These are phyloP conservation scores for Amanita rimosa DNA, from an alignment of 768 basidiomycete genomes.

Conservation along the genomic window DNA sequence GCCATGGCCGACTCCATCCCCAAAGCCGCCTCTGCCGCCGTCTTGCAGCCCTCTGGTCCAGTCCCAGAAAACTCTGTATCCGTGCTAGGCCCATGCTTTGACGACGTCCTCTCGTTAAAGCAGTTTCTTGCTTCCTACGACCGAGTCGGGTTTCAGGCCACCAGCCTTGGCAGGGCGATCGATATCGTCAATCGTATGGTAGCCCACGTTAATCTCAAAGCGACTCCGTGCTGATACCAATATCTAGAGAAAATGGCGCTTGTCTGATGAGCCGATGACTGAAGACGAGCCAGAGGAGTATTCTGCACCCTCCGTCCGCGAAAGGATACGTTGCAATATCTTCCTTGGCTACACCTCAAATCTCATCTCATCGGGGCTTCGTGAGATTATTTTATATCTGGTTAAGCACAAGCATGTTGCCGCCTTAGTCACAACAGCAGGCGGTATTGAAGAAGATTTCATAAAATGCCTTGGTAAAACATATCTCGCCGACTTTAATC, in stretches of 20 bases:
- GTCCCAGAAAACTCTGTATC: constrained; percentile 52
- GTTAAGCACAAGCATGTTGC: constrained; percentile 88
- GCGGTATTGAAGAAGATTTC: constrained; percentile 97
- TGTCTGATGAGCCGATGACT: constrained; percentile 71
- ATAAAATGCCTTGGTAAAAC: constrained; percentile 99
- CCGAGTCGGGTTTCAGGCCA: constrained; percentile 96
- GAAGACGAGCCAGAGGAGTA: constrained; percentile 65
- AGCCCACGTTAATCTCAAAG: not conserved
- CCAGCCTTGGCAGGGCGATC: constrained; percentile 79
- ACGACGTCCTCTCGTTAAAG: constrained; percentile 51
- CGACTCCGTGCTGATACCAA: not conserved
- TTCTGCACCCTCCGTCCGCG: constrained; percentile 44
- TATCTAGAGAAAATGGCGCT: constrained; percentile 71
- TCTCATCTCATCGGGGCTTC: constrained; percentile 92
- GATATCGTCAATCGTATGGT: constrained; percentile 94
- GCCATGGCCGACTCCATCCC: constrained; percentile 29
- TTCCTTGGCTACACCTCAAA: constrained; percentile 99
- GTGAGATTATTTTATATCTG: constrained; percentile 85
- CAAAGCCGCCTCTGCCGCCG: constrained; percentile 54
- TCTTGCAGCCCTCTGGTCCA: constrained; percentile 67
- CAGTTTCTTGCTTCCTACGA: constrained; percentile 71
- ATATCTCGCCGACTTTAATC: constrained; percentile 85
- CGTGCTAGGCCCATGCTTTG: constrained; percentile 85
- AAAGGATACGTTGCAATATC: constrained; percentile 69
- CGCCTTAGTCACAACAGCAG: constrained; percentile 92